Percentiles rank a stretch among this genome's conserved stretches.
phyloP scores from a whole-genome alignment of 192 early-diverging fungal species.

The Spizellomyces punctatus region DNA sequence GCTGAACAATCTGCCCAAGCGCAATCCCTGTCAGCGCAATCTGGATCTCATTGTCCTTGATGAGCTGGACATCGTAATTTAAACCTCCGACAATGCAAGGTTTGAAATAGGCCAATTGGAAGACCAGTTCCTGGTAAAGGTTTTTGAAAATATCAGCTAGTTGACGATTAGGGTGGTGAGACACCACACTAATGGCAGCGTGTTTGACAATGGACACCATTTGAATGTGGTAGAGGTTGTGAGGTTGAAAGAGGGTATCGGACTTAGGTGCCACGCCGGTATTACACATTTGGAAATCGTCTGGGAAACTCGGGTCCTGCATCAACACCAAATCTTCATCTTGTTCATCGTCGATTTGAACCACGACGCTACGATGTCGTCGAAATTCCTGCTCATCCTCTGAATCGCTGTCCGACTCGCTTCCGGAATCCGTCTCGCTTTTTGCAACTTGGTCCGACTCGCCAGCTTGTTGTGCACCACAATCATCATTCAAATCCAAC shows the following conservation, averaged over 20 bases:
- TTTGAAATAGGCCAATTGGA: conserved; percentile 62
- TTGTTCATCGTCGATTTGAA: conserved; percentile 81
- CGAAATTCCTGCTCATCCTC: conserved; percentile 37
- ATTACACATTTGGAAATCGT: conserved; percentile 67
- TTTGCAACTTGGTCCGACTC: not conserved
- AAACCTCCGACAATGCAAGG: conserved; percentile 70
- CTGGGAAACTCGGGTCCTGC: conserved; percentile 55
- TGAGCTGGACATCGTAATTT: conserved; percentile 62
- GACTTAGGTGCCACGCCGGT: conserved; percentile 28
- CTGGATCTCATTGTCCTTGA: conserved; percentile 64
- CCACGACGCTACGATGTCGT: conserved; percentile 47
- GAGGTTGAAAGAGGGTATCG: conserved; percentile 26
- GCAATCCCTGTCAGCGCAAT: conserved; percentile 65
- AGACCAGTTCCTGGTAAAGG: conserved; percentile 67
- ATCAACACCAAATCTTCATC: conserved; percentile 70
- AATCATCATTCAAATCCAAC: conserved; percentile 20
- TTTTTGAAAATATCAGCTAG: conserved; percentile 67
- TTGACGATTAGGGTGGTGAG: conserved; percentile 75
- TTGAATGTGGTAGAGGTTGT: conserved; percentile 37
- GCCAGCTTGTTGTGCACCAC: not conserved
- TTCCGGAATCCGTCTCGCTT: conserved; percentile 21
- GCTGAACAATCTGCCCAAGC: conserved; percentile 40
- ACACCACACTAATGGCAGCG: conserved; percentile 50
- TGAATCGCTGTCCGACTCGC: conserved; percentile 43
- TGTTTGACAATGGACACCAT: conserved; percentile 67